Evolutionary conservation across 164 flowering plant species (phyloP).

Genomic region (Piper betle): DNA sequence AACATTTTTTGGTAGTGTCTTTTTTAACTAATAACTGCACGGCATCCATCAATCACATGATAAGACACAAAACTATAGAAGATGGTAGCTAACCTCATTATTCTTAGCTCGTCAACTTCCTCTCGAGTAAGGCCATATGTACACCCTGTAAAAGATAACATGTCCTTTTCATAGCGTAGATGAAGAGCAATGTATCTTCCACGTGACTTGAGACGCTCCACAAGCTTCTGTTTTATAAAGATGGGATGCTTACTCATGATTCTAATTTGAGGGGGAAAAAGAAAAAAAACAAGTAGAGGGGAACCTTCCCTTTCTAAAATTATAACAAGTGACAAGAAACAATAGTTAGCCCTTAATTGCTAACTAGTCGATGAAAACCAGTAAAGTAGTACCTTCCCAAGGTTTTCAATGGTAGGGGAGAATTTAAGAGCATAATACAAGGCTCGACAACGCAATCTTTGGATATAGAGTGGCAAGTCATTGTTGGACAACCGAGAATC

Average conservation of each 20-base stretch:
- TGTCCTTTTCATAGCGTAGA: constrained; percentile 91
- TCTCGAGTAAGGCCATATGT: constrained; percentile 63
- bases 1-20: neutral
- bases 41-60: neutral
- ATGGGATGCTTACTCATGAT: constrained; percentile 78
- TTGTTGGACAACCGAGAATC: constrained; percentile 95
- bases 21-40: neutral
- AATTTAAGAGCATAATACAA: constrained; percentile 80
- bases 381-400: constrained; percentile 62
- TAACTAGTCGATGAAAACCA: neutral
- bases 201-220: constrained; percentile 72
- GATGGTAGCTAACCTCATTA: constrained; percentile 51
- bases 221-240: constrained; percentile 64
- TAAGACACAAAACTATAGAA: neutral
- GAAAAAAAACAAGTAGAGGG: constrained; percentile 25
- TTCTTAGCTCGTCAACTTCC: constrained; percentile 72
- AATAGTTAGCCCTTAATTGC: neutral
- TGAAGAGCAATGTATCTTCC: constrained; percentile 86
- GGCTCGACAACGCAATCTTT: constrained; percentile 89
- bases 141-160: constrained; percentile 93
- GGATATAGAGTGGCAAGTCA: constrained; percentile 86
- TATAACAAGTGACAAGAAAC: constrained; percentile 1
- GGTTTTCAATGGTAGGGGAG: constrained; percentile 65
- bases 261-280: constrained; percentile 51
- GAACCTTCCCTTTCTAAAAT: constrained; percentile 44